Conservation (phyloP, 208 protist genomes). For the Tetramitus jugosus region DNA sequence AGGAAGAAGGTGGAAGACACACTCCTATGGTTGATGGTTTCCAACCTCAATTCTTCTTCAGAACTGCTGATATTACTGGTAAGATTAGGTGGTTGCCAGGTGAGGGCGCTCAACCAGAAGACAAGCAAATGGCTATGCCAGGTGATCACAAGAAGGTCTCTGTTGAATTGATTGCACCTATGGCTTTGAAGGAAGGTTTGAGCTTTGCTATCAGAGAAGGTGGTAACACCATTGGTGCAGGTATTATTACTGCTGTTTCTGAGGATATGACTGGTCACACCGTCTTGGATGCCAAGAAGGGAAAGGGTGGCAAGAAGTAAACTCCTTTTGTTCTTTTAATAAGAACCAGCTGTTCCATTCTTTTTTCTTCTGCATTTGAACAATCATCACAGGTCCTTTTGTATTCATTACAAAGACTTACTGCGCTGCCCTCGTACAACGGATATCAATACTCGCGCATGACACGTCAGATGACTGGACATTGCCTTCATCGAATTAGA, state of each 20-base stretch:
- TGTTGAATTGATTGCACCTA: conserved; percentile 79
- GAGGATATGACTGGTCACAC: conserved; percentile 27
- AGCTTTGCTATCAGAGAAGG: conserved; percentile 97
- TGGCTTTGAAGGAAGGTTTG: conserved; percentile 82
- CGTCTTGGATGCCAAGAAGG: background rate
- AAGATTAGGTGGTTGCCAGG: conserved; percentile 72
- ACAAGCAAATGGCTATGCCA: conserved; percentile 88
- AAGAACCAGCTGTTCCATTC: too few relatives aligned
- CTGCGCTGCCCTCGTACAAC: too few relatives aligned
- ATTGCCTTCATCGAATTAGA: too few relatives aligned
- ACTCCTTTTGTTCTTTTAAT: too few relatives aligned
- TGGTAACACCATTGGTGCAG: conserved; percentile 94
- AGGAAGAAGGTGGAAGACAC: conserved; percentile 96
- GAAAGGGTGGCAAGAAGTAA: too few relatives aligned
- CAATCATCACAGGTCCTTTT: too few relatives aligned
- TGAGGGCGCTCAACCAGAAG: conserved; percentile 58
- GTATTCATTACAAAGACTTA: too few relatives aligned
- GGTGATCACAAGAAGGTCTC: conserved; percentile 89
- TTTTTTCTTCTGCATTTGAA: too few relatives aligned
- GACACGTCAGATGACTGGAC: too few relatives aligned
- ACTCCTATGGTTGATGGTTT: conserved; percentile 94
- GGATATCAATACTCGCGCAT: too few relatives aligned
- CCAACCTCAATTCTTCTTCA: conserved; percentile 94
- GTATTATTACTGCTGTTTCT: conserved; percentile 84
- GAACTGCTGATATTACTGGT: conserved; percentile 92